Percentiles rank a stretch among this genome's conserved stretches.
phyloP scores from a whole-genome alignment of 2,329 filamentous ascomycete genomes.

The Tricladium varicosporioides region DNA sequence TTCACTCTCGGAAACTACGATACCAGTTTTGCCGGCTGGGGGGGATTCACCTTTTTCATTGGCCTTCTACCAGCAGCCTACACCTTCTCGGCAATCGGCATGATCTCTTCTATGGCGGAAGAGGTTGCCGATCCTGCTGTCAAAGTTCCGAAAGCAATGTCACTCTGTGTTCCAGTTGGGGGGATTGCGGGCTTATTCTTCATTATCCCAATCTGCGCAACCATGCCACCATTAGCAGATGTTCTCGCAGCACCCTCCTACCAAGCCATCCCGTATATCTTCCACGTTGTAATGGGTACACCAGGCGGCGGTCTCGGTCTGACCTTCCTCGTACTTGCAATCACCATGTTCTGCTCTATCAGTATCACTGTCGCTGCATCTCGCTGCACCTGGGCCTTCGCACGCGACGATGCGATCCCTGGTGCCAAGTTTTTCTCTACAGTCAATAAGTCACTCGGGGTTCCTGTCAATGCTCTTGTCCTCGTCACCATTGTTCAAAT shows the following conservation, averaged over 20 bases:
- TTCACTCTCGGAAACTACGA: constrained; percentile 58
- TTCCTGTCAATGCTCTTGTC: constrained; percentile 64
- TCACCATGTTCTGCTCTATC: constrained; percentile 53
- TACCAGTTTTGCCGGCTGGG: constrained; percentile 54
- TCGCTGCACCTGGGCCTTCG: constrained; percentile 67
- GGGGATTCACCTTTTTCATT: constrained; percentile 60
- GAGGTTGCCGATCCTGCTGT: constrained; percentile 52
- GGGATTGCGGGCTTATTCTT: constrained; percentile 50
- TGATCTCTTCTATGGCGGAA: constrained; percentile 63
- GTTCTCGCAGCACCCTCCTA: constrained; percentile 43
- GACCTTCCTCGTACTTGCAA: constrained; percentile 47
- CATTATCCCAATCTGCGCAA: constrained; percentile 49
- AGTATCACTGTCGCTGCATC: constrained; percentile 51
- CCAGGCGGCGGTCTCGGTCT: constrained; percentile 47
- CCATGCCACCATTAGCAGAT: constrained; percentile 45
- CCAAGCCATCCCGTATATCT: constrained; percentile 51
- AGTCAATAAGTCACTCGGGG: constrained; percentile 58
- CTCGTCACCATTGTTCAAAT: constrained; percentile 60
- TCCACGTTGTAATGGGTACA: constrained; percentile 47
- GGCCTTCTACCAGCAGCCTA: constrained; percentile 58
- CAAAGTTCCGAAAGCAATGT: constrained; percentile 47
- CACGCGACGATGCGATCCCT: constrained; percentile 65
- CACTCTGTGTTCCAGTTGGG: constrained; percentile 46
- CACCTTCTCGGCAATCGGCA: constrained; percentile 58
- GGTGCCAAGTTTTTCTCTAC: constrained; percentile 57